phyloP scores from a whole-genome alignment of 2,329 filamentous ascomycete species.

The Clarireedia hainanense region DNA sequence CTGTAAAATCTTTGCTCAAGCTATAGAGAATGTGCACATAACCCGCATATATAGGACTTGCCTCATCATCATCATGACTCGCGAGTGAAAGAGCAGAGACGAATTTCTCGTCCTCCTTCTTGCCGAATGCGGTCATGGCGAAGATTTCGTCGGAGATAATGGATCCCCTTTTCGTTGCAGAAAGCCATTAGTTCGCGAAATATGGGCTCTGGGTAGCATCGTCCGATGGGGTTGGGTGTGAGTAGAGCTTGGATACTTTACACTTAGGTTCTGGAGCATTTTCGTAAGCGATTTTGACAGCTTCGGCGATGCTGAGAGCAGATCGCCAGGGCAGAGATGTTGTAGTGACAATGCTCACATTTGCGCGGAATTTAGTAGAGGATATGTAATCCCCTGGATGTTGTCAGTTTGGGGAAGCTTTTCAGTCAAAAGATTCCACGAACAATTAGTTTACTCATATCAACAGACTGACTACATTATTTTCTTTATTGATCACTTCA shows the following conservation, averaged over 20 bases:
- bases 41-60: no score
- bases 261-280: neutral
- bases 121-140: neutral
- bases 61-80: no score
- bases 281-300: neutral
- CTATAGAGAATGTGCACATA: no score
- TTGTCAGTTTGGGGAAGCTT: neutral
- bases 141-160: slow-evolving; percentile 9
- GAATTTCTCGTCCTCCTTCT: neutral
- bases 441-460: no score
- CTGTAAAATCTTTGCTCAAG: no score
- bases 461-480: no score
- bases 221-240: neutral
- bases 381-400: neutral
- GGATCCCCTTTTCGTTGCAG: neutral
- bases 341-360: neutral
- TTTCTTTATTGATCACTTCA: no score
- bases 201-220: neutral
- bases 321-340: neutral
- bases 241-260: neutral
- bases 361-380: neutral
- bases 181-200: neutral
- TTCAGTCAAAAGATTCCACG: no score
- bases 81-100: neutral
- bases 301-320: neutral